phyloP scores from a whole-genome alignment of 2,329 filamentous ascomycete genomes.

The Stachybotrys echinatus region DNA sequence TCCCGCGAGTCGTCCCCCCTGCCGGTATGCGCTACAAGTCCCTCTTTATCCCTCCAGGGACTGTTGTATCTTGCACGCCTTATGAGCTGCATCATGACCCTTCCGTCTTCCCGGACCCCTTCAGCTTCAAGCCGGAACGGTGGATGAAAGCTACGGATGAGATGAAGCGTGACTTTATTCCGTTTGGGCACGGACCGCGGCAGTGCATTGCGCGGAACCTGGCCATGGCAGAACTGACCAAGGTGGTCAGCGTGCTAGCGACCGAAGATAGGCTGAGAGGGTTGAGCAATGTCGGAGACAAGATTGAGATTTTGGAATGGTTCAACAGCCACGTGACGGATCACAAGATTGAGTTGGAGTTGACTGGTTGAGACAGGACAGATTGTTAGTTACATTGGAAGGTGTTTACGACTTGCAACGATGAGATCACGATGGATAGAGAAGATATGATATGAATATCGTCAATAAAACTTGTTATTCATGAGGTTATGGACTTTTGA shows the following conservation, averaged over 20 bases:
- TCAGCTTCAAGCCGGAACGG: conserved; percentile 39
- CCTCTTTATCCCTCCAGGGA: conserved; percentile 34
- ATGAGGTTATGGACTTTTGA: too few species aligned
- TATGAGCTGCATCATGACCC: conserved; percentile 41
- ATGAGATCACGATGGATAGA: too few species aligned
- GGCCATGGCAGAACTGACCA: conserved; percentile 33
- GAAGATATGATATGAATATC: too few species aligned
- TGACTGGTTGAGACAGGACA: too few species aligned
- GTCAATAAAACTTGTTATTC: too few species aligned
- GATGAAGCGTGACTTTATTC: conserved; percentile 29
- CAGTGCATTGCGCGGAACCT: conserved; percentile 46
- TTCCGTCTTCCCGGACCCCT: conserved; percentile 34
- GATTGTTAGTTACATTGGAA: too few species aligned
- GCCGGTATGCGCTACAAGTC: conserved; percentile 18
- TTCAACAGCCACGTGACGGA: neutral
- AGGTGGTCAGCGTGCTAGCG: neutral
- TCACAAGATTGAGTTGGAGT: neutral
- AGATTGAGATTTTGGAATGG: neutral
- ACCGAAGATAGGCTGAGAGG: neutral
- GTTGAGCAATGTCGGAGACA: neutral
- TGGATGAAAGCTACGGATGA: conserved; percentile 25
- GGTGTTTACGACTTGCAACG: too few species aligned
- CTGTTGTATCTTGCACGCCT: conserved; percentile 37
- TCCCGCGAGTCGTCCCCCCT: conserved; percentile 40
- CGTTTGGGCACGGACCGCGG: conserved; percentile 42